Base-by-base conservation (phyloP, 148 eudicot species). In the Rhododendron mucronatum region DNA sequence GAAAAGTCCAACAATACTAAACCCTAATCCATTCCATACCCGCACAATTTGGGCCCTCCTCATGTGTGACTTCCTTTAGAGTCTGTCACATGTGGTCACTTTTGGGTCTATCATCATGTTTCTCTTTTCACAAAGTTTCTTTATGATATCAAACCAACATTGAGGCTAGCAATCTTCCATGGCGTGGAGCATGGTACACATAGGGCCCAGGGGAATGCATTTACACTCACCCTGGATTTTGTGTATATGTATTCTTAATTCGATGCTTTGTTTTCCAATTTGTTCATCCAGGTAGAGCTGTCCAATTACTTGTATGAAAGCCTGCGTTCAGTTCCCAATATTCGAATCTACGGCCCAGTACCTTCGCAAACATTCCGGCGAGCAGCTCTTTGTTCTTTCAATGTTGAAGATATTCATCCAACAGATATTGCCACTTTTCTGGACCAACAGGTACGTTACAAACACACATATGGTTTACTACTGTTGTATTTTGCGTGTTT, bases 351-450 rank as follows among this genome's bases (percentile, higher is more conserved):
- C 83, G 99, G 99, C 71, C 99, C 99, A 5, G 90, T 85, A 9
- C 96, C 97, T 88, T 94, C 99, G 4, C 80, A 89, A 84, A 89
- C 92, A 37, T 91, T 94, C 45, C 86, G 26, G 65, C 93, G 99
- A 57, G 98, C 95, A 75, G 98, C 99, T 86, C 91, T 96, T 37
- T 96, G 99, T 89, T 92, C 99, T 8, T 96, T 96, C 89, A 96
- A 96, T 85, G 91, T 96, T 35, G 91, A 95, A 86, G 91, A 86
- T 80, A 88, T 96, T 83, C 98, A 95, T 86, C 97, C 98, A 18
- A 95, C 98, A 4, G 98, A 95, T 86, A 85, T 96, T 59, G 98
- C 98, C 26, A 95, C 99, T 61, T 91, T 96, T 87, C 94, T 96
- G 75, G 99, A 96, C 87, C 99, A 96, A 84, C 98, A 95, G 95